phyloP scores from a whole-genome alignment of 495 filamentous ascomycete species.

The Penicillium manginii region DNA sequence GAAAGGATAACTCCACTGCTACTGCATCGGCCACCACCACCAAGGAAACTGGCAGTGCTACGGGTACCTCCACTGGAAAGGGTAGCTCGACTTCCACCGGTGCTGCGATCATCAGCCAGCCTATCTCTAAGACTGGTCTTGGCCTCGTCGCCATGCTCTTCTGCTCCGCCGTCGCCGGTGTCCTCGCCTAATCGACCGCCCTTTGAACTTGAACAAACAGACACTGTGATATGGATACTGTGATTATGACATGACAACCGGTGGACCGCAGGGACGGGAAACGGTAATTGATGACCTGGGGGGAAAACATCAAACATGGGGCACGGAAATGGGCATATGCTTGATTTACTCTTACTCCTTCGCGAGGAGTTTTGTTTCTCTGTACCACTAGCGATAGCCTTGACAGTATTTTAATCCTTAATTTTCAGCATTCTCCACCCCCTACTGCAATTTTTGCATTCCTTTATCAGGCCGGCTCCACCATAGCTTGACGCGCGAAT shows the following conservation, averaged over 20 bases:
- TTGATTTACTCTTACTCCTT: not conserved
- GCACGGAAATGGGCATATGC: not conserved
- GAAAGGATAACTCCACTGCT: slow-evolving; percentile 40
- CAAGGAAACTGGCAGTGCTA: slow-evolving; percentile 23
- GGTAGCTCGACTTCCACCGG: slow-evolving; percentile 21
- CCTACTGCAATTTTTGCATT: not conserved
- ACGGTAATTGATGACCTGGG: slow-evolving; percentile 2
- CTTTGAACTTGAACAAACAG: not conserved
- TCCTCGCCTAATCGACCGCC: slow-evolving; percentile 22
- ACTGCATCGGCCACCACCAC: slow-evolving; percentile 35
- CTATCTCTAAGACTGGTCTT: slow-evolving; percentile 38
- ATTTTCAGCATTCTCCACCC: not conserved
- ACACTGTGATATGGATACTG: not conserved
- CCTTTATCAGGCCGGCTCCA: not conserved
- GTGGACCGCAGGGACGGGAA: slow-evolving; percentile 3
- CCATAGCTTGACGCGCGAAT: not conserved
- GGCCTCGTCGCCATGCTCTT: slow-evolving; percentile 44
- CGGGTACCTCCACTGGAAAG: slow-evolving; percentile 9
- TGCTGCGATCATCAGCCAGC: slow-evolving; percentile 19
- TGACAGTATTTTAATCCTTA: not conserved
- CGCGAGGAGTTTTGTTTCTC: not conserved
- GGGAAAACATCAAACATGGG: not conserved
- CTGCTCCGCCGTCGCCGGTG: slow-evolving; percentile 37
- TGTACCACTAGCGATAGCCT: slow-evolving; percentile 5
- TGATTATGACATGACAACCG: slow-evolving; percentile 5